Evolutionary conservation across 768 basidiomycete genomes (phyloP), one percentile per base, ranked within the genome.

Genomic region (Pleurotus giganteus): DNA sequence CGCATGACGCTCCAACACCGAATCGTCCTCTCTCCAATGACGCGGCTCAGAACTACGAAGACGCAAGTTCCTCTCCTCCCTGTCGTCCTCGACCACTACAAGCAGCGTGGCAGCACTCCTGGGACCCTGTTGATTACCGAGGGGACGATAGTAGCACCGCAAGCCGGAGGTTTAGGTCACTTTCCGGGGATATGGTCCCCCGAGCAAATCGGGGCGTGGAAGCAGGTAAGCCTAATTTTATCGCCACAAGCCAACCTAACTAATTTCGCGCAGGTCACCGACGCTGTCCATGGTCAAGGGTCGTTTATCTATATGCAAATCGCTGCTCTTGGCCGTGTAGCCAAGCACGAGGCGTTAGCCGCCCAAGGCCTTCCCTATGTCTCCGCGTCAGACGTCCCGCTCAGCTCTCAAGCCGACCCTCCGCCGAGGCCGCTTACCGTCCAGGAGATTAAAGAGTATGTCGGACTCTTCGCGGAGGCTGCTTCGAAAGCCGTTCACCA

Each of bases 191-290:
- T 76, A 39, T 77, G 68, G 63, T 69, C 67, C 1, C 65, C 68
- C 11, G 74, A 73, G 26, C 82, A 83, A 57, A 67, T 79, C 27
- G 62, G 59, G 0, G 73, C 60, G 0, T 83, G 80, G 81, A 78
- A 76, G 58, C 57, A 59, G 54, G 74, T 74, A 32, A n/a, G n/a
- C n/a, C n/a, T n/a, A n/a, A n/a, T n/a, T n/a, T n/a, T 13, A 32
- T 13, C 7, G 7, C 6, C 7, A 13, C 19, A 15, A n/a, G 17
- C 8, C 5, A 15, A 13, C 5, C 39, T 41, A 32, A 4, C n/a
- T 19, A 41, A 43, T 69, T 13, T 47, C 28, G 21, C 17, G 23
- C 6, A 41, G 39, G 39, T 41, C 5, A 41, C 39, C 39, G 39
- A 17, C 5, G 39, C 19, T 41, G 39, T 41, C 6, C 39, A 41